Evolutionary conservation across 140 eudicot genomes (phyloP).

Genomic region (Cichorium intybus): DNA sequence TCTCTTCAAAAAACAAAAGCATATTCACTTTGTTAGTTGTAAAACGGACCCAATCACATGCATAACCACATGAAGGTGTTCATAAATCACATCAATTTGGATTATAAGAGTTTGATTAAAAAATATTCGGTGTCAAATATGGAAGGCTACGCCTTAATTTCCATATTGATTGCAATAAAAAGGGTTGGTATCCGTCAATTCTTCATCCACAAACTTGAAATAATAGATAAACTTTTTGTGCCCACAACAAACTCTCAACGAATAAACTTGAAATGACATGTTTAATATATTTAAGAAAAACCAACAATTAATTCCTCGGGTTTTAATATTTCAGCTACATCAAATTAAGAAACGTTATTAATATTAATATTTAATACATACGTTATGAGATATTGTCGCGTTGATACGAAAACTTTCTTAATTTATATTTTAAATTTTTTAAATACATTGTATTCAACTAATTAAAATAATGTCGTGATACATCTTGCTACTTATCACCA

Average conservation of each 20-base stretch:
- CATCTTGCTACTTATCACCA: neutral
- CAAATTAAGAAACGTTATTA: neutral
- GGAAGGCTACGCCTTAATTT: conserved; percentile 5
- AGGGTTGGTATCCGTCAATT: conserved; percentile 10
- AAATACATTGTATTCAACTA: neutral
- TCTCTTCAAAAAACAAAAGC: neutral
- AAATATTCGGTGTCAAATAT: neutral
- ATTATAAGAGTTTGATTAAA: neutral
- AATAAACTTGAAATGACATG: neutral
- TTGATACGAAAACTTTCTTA: neutral
- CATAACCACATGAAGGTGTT: conserved; percentile 22
- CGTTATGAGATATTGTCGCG: neutral
- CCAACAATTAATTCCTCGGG: neutral
- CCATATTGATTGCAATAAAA: conserved; percentile 9
- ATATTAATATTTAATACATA: too few relatives aligned
- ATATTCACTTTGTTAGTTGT: neutral
- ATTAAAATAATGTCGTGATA: too few relatives aligned
- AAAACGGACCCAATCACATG: conserved; percentile 24
- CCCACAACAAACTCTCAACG: conserved; percentile 5
- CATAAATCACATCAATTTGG: conserved; percentile 25
- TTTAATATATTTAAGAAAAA: neutral
- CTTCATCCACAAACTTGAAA: conserved; percentile 6
- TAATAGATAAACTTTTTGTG: conserved; percentile 8
- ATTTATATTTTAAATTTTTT: too few relatives aligned
- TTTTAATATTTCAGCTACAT: neutral